Conservation (phyloP, 495 filamentous ascomycete genomes). For the Penicillium goetzii region DNA sequence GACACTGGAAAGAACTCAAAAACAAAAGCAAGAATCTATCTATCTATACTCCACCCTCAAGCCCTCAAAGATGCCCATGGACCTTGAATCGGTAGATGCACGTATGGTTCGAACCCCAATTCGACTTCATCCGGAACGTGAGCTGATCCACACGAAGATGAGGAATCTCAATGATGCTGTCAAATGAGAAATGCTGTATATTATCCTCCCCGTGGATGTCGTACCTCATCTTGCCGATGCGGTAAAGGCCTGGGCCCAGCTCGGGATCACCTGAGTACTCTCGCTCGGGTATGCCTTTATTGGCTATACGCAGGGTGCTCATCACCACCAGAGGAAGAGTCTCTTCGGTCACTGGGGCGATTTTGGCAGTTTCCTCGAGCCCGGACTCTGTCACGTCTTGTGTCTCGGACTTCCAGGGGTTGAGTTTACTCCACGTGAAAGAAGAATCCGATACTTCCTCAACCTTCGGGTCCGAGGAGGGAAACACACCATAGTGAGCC, state of each 20-base stretch:
- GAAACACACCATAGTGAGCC: constrained; percentile 38
- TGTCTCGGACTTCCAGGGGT: background rate
- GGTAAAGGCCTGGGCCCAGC: constrained; percentile 45
- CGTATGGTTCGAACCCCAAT: constrained; percentile 51
- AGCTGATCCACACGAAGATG: constrained; percentile 46
- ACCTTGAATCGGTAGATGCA: constrained; percentile 54
- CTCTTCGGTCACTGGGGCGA: constrained; percentile 5
- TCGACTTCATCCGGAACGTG: constrained; percentile 49
- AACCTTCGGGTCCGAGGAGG: background rate
- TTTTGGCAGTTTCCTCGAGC: too few species aligned
- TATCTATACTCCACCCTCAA: background rate
- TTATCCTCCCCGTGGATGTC: constrained; percentile 37
- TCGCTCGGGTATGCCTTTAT: constrained; percentile 29
- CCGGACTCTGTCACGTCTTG: background rate
- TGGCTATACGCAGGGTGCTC: constrained; percentile 34
- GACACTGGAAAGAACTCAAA: background rate
- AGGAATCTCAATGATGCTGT: constrained; percentile 41
- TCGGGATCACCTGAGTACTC: constrained; percentile 41
- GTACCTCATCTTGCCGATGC: constrained; percentile 51
- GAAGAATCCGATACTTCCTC: background rate
- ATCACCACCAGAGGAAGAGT: constrained; percentile 41
- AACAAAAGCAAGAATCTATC: background rate
- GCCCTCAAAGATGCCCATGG: constrained; percentile 44
- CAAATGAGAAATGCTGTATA: constrained; percentile 42
- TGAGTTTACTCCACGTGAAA: background rate